These are phyloP conservation scores for Cladosporium sp. DNA, from an alignment of 2,329 filamentous ascomycete species.

Conservation along the genomic window DNA sequence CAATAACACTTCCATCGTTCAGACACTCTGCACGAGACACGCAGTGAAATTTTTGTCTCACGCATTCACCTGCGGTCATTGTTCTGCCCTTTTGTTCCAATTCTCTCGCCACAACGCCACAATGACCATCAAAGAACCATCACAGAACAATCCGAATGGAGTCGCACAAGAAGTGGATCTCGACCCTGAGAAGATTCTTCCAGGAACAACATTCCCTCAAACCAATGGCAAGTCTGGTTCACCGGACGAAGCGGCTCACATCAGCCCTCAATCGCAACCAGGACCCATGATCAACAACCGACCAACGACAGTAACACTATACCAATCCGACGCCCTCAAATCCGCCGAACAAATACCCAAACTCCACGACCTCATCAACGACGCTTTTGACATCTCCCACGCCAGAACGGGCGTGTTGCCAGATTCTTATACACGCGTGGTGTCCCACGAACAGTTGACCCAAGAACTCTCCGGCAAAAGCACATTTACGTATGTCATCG, in stretches of 20 bases:
- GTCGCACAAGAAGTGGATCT: too few species aligned
- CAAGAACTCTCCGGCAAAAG: conserved; percentile 13
- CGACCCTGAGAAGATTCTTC: neutral
- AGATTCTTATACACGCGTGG: neutral
- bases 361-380: conserved; percentile 17
- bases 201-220: conserved; percentile 2
- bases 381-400: conserved; percentile 10
- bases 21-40: too few species aligned
- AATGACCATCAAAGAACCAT: too few species aligned
- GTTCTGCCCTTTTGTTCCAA: too few species aligned
- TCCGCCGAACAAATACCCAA: conserved; percentile 5
- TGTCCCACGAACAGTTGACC: conserved; percentile 11
- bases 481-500: conserved; percentile 19
- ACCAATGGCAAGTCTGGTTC: neutral
- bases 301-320: conserved; percentile 17
- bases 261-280: neutral
- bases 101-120: too few species aligned
- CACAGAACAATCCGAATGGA: too few species aligned
- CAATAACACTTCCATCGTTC: too few species aligned
- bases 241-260: neutral
- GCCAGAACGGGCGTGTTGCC: neutral
- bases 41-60: too few species aligned
- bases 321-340: conserved; percentile 15
- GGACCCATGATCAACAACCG: conserved; percentile 15
- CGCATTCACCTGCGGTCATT: too few species aligned